A percentile compares a stretch with the other conserved stretches of the same genome.
Conservation (phyloP, 2,329 filamentous ascomycete genomes). For the Corinectria fuckeliana region DNA sequence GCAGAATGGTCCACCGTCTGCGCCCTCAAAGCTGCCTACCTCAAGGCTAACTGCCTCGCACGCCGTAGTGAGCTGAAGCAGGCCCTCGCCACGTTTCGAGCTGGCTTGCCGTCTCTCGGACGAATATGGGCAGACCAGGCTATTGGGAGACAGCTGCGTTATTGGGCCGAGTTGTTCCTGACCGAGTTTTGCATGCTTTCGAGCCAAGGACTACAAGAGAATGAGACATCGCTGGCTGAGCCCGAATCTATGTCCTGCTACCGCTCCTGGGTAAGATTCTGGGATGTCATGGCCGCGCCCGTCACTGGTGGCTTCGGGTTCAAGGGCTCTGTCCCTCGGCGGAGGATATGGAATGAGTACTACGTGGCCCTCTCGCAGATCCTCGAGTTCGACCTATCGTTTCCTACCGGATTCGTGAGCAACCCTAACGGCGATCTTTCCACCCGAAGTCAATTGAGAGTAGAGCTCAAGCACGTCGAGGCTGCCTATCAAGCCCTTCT, state of each 20-base stretch:
- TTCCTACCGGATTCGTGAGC: slow-evolving; percentile 56
- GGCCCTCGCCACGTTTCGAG: slow-evolving; percentile 70
- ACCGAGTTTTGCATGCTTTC: slow-evolving; percentile 77
- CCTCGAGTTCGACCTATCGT: slow-evolving; percentile 69
- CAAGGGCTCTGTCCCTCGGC: slow-evolving; percentile 64
- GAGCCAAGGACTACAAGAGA: slow-evolving; percentile 62
- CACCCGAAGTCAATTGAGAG: slow-evolving; percentile 68
- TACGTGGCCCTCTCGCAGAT: slow-evolving; percentile 81
- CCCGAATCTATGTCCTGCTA: slow-evolving; percentile 62
- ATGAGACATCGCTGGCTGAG: slow-evolving; percentile 57
- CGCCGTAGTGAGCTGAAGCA: slow-evolving; percentile 58
- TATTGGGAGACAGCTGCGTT: slow-evolving; percentile 69
- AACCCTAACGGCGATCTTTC: slow-evolving; percentile 56
- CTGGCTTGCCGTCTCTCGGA: slow-evolving; percentile 68
- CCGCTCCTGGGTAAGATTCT: slow-evolving; percentile 74
- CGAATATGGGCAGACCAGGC: slow-evolving; percentile 57
- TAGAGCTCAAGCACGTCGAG: slow-evolving; percentile 82
- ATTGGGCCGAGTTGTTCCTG: slow-evolving; percentile 81
- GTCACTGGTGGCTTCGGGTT: slow-evolving; percentile 63
- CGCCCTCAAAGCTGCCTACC: slow-evolving; percentile 77
- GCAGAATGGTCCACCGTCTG: slow-evolving; percentile 84
- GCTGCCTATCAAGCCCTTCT: slow-evolving; percentile 79
- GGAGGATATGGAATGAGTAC: slow-evolving; percentile 84
- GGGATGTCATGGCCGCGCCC: slow-evolving; percentile 58
- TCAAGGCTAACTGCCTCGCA: slow-evolving; percentile 71